Percentiles rank a stretch among this genome's conserved stretches.
Evolutionary conservation across 306 rosid species (phyloP).

Genomic region (Castanea crenata): DNA sequence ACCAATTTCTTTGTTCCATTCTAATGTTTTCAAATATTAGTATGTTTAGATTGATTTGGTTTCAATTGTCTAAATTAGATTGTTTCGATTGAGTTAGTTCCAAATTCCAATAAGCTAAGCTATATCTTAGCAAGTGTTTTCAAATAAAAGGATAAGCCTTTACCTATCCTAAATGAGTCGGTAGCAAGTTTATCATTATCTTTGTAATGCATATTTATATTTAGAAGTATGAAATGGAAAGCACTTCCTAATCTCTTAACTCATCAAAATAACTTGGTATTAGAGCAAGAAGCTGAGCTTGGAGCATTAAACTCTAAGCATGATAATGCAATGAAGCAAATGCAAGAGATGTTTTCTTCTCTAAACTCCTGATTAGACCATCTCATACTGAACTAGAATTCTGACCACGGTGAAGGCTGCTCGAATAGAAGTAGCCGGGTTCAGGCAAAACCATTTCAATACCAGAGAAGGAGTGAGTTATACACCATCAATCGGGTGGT

Average conservation of each 20-base stretch:
- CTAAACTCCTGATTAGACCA: background rate
- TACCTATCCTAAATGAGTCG: too few relatives aligned
- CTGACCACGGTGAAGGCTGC: background rate
- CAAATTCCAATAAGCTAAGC: too few relatives aligned
- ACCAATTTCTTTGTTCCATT: too few relatives aligned
- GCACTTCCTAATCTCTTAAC: background rate
- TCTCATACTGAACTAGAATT: background rate
- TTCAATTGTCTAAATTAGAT: too few relatives aligned
- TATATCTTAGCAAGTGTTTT: too few relatives aligned
- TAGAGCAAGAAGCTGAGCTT: background rate
- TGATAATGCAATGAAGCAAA: background rate
- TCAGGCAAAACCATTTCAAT: background rate
- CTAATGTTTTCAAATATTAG: too few relatives aligned
- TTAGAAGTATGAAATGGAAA: too few relatives aligned
- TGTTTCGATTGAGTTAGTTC: too few relatives aligned
- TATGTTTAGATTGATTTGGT: too few relatives aligned
- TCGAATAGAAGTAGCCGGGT: background rate
- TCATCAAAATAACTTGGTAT: background rate
- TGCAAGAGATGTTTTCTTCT: background rate
- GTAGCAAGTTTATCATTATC: too few relatives aligned
- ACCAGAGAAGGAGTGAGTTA: background rate
- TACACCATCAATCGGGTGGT: background rate
- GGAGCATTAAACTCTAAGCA: background rate
- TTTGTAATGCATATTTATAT: too few relatives aligned
- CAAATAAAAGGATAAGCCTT: too few relatives aligned